These are phyloP conservation scores for Daedaleopsis sinensis DNA, from an alignment of 768 basidiomycete genomes.

Conservation along the genomic window DNA sequence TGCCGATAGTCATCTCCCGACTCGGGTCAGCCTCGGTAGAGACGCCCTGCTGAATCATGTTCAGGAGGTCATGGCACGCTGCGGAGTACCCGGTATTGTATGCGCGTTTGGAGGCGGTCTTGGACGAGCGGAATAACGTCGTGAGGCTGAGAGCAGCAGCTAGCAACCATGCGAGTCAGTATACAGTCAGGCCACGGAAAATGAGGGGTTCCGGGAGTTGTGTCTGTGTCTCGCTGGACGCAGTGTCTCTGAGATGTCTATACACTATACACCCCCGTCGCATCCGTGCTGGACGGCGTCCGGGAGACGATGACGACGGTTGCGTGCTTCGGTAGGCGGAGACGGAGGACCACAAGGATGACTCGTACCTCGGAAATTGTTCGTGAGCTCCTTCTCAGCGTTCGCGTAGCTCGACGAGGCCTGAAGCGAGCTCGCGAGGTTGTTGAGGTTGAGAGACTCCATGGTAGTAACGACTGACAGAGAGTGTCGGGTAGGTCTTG, in stretches of 20 bases:
- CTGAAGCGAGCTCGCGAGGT: slow-evolving; percentile 72
- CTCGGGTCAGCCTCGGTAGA: slow-evolving; percentile 54
- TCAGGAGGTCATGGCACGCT: slow-evolving; percentile 79
- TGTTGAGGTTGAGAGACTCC: slow-evolving; percentile 68
- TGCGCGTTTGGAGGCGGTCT: slow-evolving; percentile 74
- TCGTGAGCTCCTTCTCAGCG: slow-evolving; percentile 78
- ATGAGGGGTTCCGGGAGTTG: slow-evolving; percentile 4
- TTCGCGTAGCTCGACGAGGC: slow-evolving; percentile 66
- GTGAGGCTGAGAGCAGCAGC: slow-evolving; percentile 86
- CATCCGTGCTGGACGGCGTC: too few relatives aligned
- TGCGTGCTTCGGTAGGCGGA: background rate
- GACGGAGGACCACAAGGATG: background rate
- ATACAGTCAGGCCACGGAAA: background rate
- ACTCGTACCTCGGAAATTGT: slow-evolving; percentile 75
- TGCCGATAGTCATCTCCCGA: slow-evolving; percentile 72
- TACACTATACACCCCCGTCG: too few relatives aligned
- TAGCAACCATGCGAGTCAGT: slow-evolving; percentile 28
- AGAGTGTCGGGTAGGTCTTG: background rate
- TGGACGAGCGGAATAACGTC: slow-evolving; percentile 79
- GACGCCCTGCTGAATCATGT: slow-evolving; percentile 84
- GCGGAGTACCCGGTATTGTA: slow-evolving; percentile 82
- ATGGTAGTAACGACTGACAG: slow-evolving; percentile 13
- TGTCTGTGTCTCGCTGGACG: background rate
- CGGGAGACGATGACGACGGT: too few relatives aligned
- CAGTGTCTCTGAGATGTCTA: too few relatives aligned